Base-by-base conservation (phyloP, 164 flowering plant species). In the Kalanchoe fedtschenkoi region DNA sequence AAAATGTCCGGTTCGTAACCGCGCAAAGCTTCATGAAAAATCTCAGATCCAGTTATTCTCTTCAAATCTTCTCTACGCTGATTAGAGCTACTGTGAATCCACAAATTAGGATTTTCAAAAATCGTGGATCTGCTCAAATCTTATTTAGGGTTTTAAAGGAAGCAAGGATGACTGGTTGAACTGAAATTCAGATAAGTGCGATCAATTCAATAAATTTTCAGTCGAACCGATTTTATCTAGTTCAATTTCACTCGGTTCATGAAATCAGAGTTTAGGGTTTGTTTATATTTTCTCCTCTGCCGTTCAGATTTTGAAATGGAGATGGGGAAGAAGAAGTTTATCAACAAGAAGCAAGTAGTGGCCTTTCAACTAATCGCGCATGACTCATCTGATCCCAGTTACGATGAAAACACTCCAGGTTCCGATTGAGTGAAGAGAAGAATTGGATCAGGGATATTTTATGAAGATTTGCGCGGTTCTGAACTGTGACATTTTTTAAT, bases 261-360 rank as follows among this genome's bases (percentile, higher is more conserved):
- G 6, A 37, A 37, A 37, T 37, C 26, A 51, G 56, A 17, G 56
- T 26, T 51, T 51, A 51, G 32, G n/a, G 17, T 24, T 51, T 0
- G 39, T 37, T 37, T 0, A n/a, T 37, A 2, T 37, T 2, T 4
- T 37, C 39, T 37, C 11, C 13, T 15, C 8, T 2, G 39, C 39
- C 1, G 13, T 37, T 37, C 39, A 37, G 39, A 37, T 28, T 24
- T 11, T 29, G 13, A 47, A 47, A 9, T 14, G 21, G 26, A 22
- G 7, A 64, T 64, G 66, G 66, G 63, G 63, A 81, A 75, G 81
- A 90, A 90, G 86, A 87, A 84, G 53, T 93, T 93, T 74, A 83
- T 93, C 30, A 88, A 90, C 71, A 93, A 90, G 89, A 93, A 85
- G 61, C 85, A 82, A 37, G 78, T 97, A 0, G 97, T 96, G 13